Evolutionary conservation across 2,329 filamentous ascomycete genomes (phyloP), one percentile per base, ranked within the genome.

Genomic region (Allantophomopsis cytisporea): DNA sequence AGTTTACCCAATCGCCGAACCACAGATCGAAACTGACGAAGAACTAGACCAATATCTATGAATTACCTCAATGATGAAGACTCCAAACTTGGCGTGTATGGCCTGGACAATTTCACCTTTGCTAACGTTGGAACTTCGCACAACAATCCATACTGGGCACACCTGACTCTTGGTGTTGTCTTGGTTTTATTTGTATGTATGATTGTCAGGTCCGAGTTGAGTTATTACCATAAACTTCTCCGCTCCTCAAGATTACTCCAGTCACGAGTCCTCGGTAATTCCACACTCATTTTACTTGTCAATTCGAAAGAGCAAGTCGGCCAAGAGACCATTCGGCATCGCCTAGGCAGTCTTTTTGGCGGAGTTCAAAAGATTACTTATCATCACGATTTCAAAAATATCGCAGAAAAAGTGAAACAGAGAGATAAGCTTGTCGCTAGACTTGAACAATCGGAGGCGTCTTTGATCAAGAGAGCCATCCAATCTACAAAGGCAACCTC

Each of bases 261-360:
- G 20, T 21, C 20, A 8, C 20, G 20, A 21, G 20, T 8, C 8
- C 20, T 21, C 36, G 69, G 77, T 35, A 79, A 84, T 14, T 95
- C 93, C 54, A 80, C 94, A 58, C 85, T 91, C 49, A 71, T 95
- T 39, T 80, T 88, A 43, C 88, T 95, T 59, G 83, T 88, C 38
- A 91, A 89, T 52, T 66, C 95, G 43, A 94, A 87, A 1, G 87
- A 83, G 8, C 20, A 21, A 5, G 20, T 21, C 20, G 8, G 20
- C 20, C 20, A 21, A 8, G 8, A 21, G 8, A 5, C 5, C 20
- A 21, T 21, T 8, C 20, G 20, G 20, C 20, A 21, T 5, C 20
- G 8, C 20, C 20, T 21, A 8, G 20, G 20, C 8, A 21, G 20
- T 8, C 20, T 21, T 8, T 21, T 21, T 21, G 20, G 20, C 20